Evolutionary conservation across 805 yeast species (phyloP).

Genomic region (Zygoascus flipseniorum): DNA sequence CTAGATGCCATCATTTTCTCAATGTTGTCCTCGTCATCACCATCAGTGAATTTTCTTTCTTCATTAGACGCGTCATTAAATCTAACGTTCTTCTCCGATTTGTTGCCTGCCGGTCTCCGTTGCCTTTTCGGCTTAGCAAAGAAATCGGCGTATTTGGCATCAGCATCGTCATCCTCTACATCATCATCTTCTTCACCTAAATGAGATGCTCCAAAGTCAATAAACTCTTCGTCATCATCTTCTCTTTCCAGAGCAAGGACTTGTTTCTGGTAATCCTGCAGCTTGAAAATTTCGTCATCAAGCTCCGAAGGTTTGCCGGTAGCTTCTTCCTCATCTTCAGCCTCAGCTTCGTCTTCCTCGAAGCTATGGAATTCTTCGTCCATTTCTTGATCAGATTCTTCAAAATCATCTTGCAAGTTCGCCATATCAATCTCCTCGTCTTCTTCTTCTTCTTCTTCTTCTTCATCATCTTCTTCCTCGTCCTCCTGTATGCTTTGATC

Average conservation of each 20-base stretch:
- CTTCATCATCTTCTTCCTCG: slow-evolving; percentile 22
- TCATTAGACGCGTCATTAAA: not conserved
- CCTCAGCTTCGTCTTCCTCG: slow-evolving; percentile 23
- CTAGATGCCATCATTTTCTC: slow-evolving; percentile 24
- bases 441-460: slow-evolving; percentile 3
- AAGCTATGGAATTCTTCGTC: slow-evolving; percentile 18
- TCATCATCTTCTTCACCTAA: slow-evolving; percentile 26
- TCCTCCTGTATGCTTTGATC: slow-evolving; percentile 19
- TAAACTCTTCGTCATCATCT: slow-evolving; percentile 36
- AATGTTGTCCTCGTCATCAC: slow-evolving; percentile 18
- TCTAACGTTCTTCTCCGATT: slow-evolving; percentile 4
- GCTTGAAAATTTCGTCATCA: slow-evolving; percentile 75
- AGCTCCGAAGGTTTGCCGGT: slow-evolving; percentile 35
- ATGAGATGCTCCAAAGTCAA: slow-evolving; percentile 35
- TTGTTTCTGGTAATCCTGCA: slow-evolving; percentile 75
- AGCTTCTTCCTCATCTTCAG: slow-evolving; percentile 14
- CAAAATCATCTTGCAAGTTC: slow-evolving; percentile 26
- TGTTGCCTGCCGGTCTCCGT: slow-evolving; percentile 5
- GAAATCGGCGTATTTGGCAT: slow-evolving; percentile 31
- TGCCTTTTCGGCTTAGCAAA: slow-evolving; percentile 29
- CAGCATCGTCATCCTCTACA: slow-evolving; percentile 39
- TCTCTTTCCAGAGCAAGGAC: slow-evolving; percentile 53
- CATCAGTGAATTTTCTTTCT: slow-evolving; percentile 12
- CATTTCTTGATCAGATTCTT: slow-evolving; percentile 18
- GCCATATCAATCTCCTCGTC: slow-evolving; percentile 16